Base-by-base conservation (phyloP, 257 asterid genomes). In the Ehretia macrophylla region DNA sequence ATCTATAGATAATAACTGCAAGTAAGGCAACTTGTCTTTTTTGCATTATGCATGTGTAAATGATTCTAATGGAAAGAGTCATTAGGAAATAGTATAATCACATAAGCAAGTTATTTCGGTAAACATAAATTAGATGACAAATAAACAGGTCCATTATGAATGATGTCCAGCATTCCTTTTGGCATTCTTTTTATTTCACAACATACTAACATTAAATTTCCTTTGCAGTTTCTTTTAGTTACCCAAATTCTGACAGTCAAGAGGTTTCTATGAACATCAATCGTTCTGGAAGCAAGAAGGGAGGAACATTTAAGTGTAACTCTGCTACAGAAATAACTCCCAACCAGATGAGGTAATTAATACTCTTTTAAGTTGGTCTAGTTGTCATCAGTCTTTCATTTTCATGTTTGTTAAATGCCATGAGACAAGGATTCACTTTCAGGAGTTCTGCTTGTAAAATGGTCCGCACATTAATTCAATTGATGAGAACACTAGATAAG, bases 371-470 rank as follows among this genome's bases (percentile, higher is more conserved):
- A 44, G 40, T 23, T 32, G 16, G 14, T 54, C 10, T 60, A 49
- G 18, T 44, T 52, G 53, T 23, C 32, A 17, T 22, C 54, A 59
- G 44, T 51, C 56, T 18, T 58, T 27, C 52, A 60, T 39, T 39
- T 70, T 59, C 40, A 12, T 21, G 22, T 32, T 17, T 60, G 57
- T 61, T 68, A 20, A 53, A 40, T 62, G 14, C 23, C 54, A 39
- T 69, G 55, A 71, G 56, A 59, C 56, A 49, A 68, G 39, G 64
- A 38, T 21, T 57, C 42, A 40, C 40, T 66, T 76, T 67, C 85
- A 90, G 97, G 90, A 90, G 94, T 59, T 90, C 96, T 22, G 96
- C 96, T 57, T 90, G 97, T 81, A 90, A 90, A 80, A 90, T 90
- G 96, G 90, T 90, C 35, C 87, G 95, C 35, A 86, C 95, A 45